Evolutionary conservation across 2,329 filamentous ascomycete genomes (phyloP), one percentile per base, ranked within the genome.

Genomic region (Colletotrichum kahawae): DNA sequence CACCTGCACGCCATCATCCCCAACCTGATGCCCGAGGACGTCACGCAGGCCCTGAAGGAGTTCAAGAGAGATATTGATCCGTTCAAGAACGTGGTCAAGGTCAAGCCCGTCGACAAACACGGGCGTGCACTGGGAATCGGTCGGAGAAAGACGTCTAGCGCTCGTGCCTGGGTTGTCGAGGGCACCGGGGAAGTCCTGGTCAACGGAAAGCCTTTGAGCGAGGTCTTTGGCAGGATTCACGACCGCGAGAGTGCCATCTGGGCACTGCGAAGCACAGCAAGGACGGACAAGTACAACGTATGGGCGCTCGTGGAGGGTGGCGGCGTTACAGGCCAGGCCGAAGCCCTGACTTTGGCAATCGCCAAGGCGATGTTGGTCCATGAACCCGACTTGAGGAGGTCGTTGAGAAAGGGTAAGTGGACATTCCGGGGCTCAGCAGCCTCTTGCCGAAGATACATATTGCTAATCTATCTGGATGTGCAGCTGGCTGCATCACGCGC

Each of bases 271-370:
- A 90, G 92, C 65, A 97, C 95, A 29, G 89, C 94, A 57, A 90
- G 97, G 77, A 85, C 98, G 78, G 95, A 98, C 88, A 98, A 98
- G 85, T 99, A 99, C 88, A 99, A 99, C 81, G 92, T 98, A 5
- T 99, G 95, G 93, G 96, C 93, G 68, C 86, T 94, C 65, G 95
- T 95, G 4, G 89, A 91, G 74, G 97, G 97, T 71, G 97, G 97
- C 78, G 97, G 97, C 79, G 94, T 94, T 63, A 99, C 97, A 65
- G 97, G 97, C 4, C 97, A 99, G 85, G 96, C 97, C 9, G 97
- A 99, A 85, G 96, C 97, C 38, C 91, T 98, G 81, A 97, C 96
- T 56, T 85, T 99, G 85, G 97, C 95, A 24, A 90, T 98, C 82
- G 94, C 94, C 71, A 97, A 96, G 85, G 96, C 95, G 27, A 87